Evolutionary conservation across 2,329 filamentous ascomycete genomes (phyloP).

Genomic region (Simplicillium sp.): DNA sequence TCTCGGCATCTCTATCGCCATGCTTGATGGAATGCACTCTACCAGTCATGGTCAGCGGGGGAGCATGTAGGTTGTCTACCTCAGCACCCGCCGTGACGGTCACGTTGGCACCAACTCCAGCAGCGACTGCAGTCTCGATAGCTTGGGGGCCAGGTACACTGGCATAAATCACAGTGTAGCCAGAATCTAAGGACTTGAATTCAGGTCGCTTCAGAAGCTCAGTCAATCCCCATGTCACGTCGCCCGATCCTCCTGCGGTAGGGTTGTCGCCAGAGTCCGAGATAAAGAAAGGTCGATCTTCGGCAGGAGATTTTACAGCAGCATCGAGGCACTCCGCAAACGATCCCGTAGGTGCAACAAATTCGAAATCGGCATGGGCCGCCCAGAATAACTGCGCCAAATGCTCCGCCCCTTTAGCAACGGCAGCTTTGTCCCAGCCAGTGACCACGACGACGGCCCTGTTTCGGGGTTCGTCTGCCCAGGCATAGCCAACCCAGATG

Average conservation of each 20-base stretch:
- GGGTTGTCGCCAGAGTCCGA: slow-evolving; percentile 48
- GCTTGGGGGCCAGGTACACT: slow-evolving; percentile 39
- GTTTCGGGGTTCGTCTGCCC: slow-evolving; percentile 45
- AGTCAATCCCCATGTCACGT: slow-evolving; percentile 41
- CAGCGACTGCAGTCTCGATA: slow-evolving; percentile 27
- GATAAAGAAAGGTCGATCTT: slow-evolving; percentile 38
- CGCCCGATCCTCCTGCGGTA: slow-evolving; percentile 43
- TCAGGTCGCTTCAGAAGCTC: slow-evolving; percentile 34
- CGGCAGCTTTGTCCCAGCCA: slow-evolving; percentile 33
- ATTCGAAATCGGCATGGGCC: slow-evolving; percentile 34
- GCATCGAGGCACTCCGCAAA: slow-evolving; percentile 35
- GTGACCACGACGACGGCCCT: slow-evolving; percentile 39
- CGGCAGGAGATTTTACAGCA: slow-evolving; percentile 24
- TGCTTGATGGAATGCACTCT: slow-evolving; percentile 38
- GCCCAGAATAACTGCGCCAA: slow-evolving; percentile 39
- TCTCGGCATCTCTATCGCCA: slow-evolving; percentile 35
- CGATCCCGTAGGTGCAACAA: slow-evolving; percentile 40
- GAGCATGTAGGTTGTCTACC: slow-evolving; percentile 36
- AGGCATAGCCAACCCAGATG: slow-evolving; percentile 46
- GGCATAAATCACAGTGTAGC: slow-evolving; percentile 39
- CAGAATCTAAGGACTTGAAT: slow-evolving; percentile 23
- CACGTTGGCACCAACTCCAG: slow-evolving; percentile 34
- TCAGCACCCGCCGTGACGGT: slow-evolving; percentile 42
- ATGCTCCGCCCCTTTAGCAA: slow-evolving; percentile 29
- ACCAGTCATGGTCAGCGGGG: slow-evolving; percentile 40